A percentile compares a stretch with the other conserved stretches of the same genome.
These are phyloP conservation scores for Dianthus caryophyllus DNA, from an alignment of 148 eudicot species.

Conservation along the genomic window DNA sequence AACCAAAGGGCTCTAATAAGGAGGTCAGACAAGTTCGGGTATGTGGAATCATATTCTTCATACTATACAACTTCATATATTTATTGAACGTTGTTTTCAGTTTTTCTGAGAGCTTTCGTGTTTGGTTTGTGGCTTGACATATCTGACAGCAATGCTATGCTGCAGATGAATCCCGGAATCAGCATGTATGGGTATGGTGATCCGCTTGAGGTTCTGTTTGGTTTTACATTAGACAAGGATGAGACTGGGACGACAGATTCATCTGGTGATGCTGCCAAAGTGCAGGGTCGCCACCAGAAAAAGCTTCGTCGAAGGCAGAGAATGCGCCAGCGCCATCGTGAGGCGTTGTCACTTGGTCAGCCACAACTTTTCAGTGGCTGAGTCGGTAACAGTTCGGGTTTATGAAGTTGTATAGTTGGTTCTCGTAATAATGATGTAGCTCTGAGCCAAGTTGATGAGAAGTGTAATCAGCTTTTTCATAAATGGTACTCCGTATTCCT, in stretches of 20 bases:
- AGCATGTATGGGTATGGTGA: conserved; percentile 26
- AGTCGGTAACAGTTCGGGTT: background rate
- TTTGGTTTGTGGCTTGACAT: background rate
- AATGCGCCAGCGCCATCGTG: conserved; percentile 29
- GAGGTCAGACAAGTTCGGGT: conserved; percentile 30
- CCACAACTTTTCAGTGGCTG: background rate
- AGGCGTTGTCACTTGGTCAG: conserved; percentile 10
- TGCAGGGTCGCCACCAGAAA: conserved; percentile 28
- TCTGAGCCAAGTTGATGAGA: no score
- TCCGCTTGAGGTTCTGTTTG: conserved; percentile 35
- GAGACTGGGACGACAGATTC: conserved; percentile 16
- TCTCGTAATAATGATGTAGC: background rate
- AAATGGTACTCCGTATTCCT: no score
- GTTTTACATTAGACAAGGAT: conserved; percentile 21
- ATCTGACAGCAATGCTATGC: conserved; percentile 11
- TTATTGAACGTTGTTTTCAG: background rate
- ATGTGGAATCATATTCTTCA: conserved; percentile 12
- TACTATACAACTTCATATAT: background rate
- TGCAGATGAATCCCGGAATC: conserved; percentile 21
- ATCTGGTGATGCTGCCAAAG: conserved; percentile 19
- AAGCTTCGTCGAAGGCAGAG: conserved; percentile 32
- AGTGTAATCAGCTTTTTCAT: no score
- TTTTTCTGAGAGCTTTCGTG: background rate
- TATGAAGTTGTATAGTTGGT: background rate
- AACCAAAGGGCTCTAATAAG: conserved; percentile 3